Percentiles rank a stretch among this genome's conserved stretches.
phyloP scores from a whole-genome alignment of 2,329 filamentous ascomycete genomes.

The Monilinia vaccinii-corymbosi region DNA sequence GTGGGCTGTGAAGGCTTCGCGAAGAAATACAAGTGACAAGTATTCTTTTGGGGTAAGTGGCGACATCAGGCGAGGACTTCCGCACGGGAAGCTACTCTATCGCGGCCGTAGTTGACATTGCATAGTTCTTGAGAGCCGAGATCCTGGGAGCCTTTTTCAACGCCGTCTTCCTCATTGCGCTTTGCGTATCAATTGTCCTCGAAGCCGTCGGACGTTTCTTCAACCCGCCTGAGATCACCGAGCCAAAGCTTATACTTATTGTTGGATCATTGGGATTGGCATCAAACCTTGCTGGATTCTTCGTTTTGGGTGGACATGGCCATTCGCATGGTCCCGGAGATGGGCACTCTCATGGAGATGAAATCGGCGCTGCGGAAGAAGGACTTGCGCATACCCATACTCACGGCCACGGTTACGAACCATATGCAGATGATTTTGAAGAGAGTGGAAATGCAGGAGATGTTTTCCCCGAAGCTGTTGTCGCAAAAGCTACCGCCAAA shows the following conservation, averaged over 20 bases:
- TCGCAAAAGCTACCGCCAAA: slow-evolving; percentile 37
- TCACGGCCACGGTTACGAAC: slow-evolving; percentile 27
- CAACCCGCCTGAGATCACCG: slow-evolving; percentile 77
- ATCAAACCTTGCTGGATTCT: slow-evolving; percentile 82
- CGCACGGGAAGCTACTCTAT: slow-evolving; percentile 20
- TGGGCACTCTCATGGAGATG: slow-evolving; percentile 34
- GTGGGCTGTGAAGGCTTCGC: slow-evolving; percentile 89
- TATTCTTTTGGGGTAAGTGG: slow-evolving; percentile 83
- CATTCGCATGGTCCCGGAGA: slow-evolving; percentile 64
- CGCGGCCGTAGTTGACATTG: not conserved
- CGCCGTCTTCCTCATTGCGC: slow-evolving; percentile 90
- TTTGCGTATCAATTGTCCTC: slow-evolving; percentile 93
- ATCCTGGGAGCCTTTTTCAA: slow-evolving; percentile 95
- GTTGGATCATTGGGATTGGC: slow-evolving; percentile 79
- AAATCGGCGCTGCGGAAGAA: slow-evolving; percentile 25
- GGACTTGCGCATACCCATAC: slow-evolving; percentile 33
- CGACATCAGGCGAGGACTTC: not conserved
- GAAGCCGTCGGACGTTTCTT: slow-evolving; percentile 89
- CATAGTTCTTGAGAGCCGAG: slow-evolving; percentile 89
- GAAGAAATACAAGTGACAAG: slow-evolving; percentile 75
- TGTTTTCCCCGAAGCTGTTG: slow-evolving; percentile 51
- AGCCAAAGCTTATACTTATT: slow-evolving; percentile 79
- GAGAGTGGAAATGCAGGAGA: slow-evolving; percentile 51
- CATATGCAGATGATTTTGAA: slow-evolving; percentile 36
- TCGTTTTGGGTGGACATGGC: slow-evolving; percentile 87